These are phyloP conservation scores for Aureobasidium sp. DNA, from an alignment of 2,329 filamentous ascomycete species.

Conservation along the genomic window DNA sequence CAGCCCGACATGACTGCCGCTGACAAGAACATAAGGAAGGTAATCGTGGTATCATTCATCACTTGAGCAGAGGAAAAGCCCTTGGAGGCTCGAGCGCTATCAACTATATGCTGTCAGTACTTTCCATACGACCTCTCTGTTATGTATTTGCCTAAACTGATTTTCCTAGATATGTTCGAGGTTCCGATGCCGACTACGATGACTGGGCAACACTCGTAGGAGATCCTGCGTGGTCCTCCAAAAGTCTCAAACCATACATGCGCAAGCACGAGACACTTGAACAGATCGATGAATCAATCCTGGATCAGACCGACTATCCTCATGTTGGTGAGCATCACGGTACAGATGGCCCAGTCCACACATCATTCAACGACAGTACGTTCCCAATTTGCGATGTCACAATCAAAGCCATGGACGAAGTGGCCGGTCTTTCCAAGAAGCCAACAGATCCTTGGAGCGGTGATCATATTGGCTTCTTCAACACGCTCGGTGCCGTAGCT, in stretches of 20 bases:
- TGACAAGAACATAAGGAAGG: neutral
- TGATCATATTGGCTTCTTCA: slow-evolving; percentile 33
- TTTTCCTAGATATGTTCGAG: slow-evolving; percentile 35
- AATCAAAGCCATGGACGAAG: slow-evolving; percentile 31
- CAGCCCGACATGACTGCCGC: neutral
- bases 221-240: slow-evolving; percentile 41
- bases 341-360: slow-evolving; percentile 29
- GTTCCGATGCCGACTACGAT: slow-evolving; percentile 40
- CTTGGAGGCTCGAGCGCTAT: slow-evolving; percentile 34
- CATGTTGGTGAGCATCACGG: slow-evolving; percentile 31
- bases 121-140: neutral
- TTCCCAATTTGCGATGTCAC: slow-evolving; percentile 32
- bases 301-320: slow-evolving; percentile 25
- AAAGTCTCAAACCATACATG: slow-evolving; percentile 41
- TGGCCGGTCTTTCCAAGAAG: slow-evolving; percentile 30
- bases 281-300: slow-evolving; percentile 25
- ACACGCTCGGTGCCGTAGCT: slow-evolving; percentile 26
- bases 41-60: slow-evolving; percentile 19
- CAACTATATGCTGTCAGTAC: slow-evolving; percentile 24
- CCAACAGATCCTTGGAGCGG: slow-evolving; percentile 32
- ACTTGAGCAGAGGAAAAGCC: slow-evolving; percentile 28
- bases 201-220: slow-evolving; percentile 38
- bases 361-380: slow-evolving; percentile 31
- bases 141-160: neutral
- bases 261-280: slow-evolving; percentile 34